Evolutionary conservation across 192 early-diverging fungal genomes (phyloP), one percentile per base, ranked within the genome.

Genomic region (Podila verticillata): DNA sequence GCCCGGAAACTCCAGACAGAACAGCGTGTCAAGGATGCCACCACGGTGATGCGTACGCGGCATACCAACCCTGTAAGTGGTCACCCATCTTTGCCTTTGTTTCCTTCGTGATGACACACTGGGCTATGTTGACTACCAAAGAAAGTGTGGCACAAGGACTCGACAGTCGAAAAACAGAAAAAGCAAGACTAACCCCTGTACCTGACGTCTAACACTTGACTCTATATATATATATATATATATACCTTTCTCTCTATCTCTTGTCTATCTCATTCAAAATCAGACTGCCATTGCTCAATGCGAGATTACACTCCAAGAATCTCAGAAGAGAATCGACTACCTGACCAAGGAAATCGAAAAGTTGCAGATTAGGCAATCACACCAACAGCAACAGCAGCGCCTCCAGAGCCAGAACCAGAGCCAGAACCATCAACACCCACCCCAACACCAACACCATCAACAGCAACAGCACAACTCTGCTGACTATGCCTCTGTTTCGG

Each of bases 1-100:
- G 84, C 84, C 57, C 84, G 85, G 47, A 94, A 92, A 75, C 89
- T 95, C 64, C 86, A 91, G 49, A 88, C 87, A 48, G 95, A 96
- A 86, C 74, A 87, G 56, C 92, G 89, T 70, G 89, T 89, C 82
- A 88, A 92, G 63, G 88, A 91, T 51, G 94, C 91, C 66, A 91
- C 93, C 31, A 84, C 90, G 19, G 83, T 91, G 68, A 87, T 96
- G 87, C 87, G 89, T 17, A 83, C 87, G 22, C 85, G 91, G 74
- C 84, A 94, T 36, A 92, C 85, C 61, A 95, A 96, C 84, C 82
- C 77, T 65, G 77, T 80, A 80, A 68, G 70, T 60, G 39, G 4
- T 30, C 34, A 7, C n/a, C 15, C 17, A 59, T 35, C 24, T 32
- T 44, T 31, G 4, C 36, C 29, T 64, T 48, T 39, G 32, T 32